Base-by-base conservation (phyloP, 2,329 filamentous ascomycete species). In the Ilyonectria robusta region DNA sequence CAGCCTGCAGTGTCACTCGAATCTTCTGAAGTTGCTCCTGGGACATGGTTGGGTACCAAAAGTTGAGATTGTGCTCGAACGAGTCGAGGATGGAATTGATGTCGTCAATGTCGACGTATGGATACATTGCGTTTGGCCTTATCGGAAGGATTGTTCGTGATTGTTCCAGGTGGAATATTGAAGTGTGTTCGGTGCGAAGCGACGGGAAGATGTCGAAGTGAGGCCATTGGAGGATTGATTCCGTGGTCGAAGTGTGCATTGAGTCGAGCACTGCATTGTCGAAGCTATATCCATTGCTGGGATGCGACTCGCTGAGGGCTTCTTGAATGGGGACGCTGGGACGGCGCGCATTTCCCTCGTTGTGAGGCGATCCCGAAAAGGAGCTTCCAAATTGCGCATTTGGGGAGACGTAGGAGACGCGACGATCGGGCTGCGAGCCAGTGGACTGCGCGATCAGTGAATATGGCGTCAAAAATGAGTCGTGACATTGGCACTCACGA, bases 11-110 rank as follows among this genome's bases (percentile, higher is more conserved):
- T 2, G 77, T 76, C 0, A 61, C 53, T 7, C 80, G 76, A 5
- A 82, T 74, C 23, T 70, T 71, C 1, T 77, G 69, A 0, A 85
- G 72, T 29, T 82, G 84, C 0, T 68, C 65, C 48, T 78, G 79
- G 0, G 84, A 84, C 77, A 86, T 81, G 6, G 84, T 85, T 0
- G 85, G 86, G 62, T 87, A 87, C 84, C 84, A 87, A 54, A 86
- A 87, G 72, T 87, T 88, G 47, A 87, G 77, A 37, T 80, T 82
- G 2, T 76, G 74, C 66, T 85, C 80, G 51, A 88, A 88, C 0
- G 83, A 80, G 1, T 78, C 74, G 0, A 87, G 72, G 6, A 85
- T 81, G 0, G 73, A 72, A 17, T 82, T 78, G 2, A 86, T 74
- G 7, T 87, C 85, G 1, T 80, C 76, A 0, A 79, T 70, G 1